Percentiles rank a stretch among this genome's conserved stretches.
Evolutionary conservation across 208 protist species (phyloP).

Genomic region (Acanthamoeba triangularis): DNA sequence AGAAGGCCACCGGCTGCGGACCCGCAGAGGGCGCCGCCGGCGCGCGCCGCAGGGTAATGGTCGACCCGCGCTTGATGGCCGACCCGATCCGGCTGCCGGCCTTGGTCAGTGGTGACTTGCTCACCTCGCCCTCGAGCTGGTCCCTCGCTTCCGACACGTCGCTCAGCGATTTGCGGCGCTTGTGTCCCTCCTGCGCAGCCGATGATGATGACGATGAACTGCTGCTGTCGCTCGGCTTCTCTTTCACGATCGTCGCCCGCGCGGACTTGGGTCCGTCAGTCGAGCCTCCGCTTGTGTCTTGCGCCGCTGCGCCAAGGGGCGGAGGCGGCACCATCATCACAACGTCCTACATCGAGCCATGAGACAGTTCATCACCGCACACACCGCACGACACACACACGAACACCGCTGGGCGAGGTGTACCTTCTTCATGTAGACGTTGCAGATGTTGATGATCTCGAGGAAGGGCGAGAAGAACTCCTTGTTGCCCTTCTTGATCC

Average conservation of each 20-base stretch:
- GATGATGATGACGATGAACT: too few species aligned
- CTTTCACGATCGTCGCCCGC: too few species aligned
- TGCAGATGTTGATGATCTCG: slow-evolving; percentile 21
- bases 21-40: neutral
- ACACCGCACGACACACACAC: too few species aligned
- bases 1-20: neutral
- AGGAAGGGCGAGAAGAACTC: slow-evolving; percentile 23
- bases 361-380: neutral
- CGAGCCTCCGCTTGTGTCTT: too few species aligned
- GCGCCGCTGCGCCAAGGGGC: too few species aligned
- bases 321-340: neutral
- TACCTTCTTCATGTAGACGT: slow-evolving; percentile 49
- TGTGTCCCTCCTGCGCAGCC: neutral
- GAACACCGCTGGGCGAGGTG: neutral
- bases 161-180: neutral
- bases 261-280: too few species aligned
- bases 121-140: neutral
- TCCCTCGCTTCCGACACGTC: neutral
- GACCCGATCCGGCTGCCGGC: neutral
- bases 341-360: neutral
- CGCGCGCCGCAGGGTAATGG: neutral
- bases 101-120: neutral
- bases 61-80: neutral
- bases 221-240: too few species aligned
- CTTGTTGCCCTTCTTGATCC: neutral